These are phyloP conservation scores for Penicillium riverlandense DNA, from an alignment of 495 filamentous ascomycete species.

Conservation along the genomic window DNA sequence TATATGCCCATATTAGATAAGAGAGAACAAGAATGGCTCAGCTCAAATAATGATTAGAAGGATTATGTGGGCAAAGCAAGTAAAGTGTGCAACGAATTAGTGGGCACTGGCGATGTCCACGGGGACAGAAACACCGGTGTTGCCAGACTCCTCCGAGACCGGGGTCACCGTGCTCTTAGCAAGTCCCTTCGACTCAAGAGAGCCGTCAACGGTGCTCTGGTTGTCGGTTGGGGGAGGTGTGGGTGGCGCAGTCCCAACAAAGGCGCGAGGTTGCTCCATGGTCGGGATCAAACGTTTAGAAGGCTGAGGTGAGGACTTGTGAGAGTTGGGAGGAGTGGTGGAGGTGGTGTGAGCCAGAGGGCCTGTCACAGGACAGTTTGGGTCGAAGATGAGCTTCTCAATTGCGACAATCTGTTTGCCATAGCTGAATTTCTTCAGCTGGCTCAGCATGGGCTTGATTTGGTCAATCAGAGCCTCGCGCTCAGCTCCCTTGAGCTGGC, in stretches of 20 bases:
- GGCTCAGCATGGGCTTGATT: constrained; percentile 65
- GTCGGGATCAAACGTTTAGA: constrained; percentile 28
- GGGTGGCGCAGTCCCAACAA: constrained; percentile 33
- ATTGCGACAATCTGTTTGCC: constrained; percentile 76
- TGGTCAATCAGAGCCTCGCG: constrained; percentile 59
- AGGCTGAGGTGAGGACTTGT: constrained; percentile 41
- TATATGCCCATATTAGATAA: constrained; percentile 38
- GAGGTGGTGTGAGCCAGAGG: constrained; percentile 23
- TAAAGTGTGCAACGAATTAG: constrained; percentile 21
- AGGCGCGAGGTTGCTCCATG: constrained; percentile 20
- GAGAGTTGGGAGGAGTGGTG: constrained; percentile 38
- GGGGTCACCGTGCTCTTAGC: constrained; percentile 29
- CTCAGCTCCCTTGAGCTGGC: constrained; percentile 58
- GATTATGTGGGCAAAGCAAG: constrained; percentile 35
- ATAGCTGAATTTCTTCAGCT: constrained; percentile 65
- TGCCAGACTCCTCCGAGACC: constrained; percentile 24
- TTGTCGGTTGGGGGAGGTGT: constrained; percentile 39
- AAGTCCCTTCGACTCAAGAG: constrained; percentile 25
- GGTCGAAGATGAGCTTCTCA: constrained; percentile 52
- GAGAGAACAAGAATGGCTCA: constrained; percentile 15
- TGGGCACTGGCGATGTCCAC: constrained; percentile 21
- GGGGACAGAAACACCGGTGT: constrained; percentile 23
- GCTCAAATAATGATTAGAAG: constrained; percentile 20
- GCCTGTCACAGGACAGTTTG: constrained; percentile 15
- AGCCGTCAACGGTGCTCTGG: constrained; percentile 23